Conservation (phyloP, 1,139 yeast species). For the Pichia sp. region DNA sequence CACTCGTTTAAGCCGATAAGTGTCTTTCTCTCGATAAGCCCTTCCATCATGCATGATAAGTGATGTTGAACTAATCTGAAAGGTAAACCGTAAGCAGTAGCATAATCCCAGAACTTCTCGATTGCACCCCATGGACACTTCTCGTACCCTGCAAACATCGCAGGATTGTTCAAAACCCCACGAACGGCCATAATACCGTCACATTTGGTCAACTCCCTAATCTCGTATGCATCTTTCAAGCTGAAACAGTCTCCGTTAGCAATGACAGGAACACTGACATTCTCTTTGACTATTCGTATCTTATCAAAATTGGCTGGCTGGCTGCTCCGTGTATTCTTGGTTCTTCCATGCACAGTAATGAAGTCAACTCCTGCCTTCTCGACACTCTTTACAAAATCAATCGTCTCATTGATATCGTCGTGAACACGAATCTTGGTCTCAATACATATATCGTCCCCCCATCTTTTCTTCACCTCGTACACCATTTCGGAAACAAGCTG, state of each 20-base stretch:
- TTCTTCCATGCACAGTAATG: constrained; percentile 91
- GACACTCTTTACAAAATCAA: constrained; percentile 64
- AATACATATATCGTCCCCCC: constrained; percentile 64
- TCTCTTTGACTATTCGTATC: constrained; percentile 58
- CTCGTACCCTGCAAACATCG: constrained; percentile 67
- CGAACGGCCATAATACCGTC: constrained; percentile 97
- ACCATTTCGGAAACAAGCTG: constrained; percentile 83
- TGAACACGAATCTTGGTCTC: constrained; percentile 94
- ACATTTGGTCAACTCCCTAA: constrained; percentile 63
- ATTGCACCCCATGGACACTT: constrained; percentile 88
- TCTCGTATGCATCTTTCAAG: constrained; percentile 55
- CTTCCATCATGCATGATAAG: constrained; percentile 76
- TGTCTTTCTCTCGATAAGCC: constrained; percentile 49
- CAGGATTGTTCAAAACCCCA: constrained; percentile 83
- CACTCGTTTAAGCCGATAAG: constrained; percentile 64
- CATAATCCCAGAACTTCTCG: constrained; percentile 76
- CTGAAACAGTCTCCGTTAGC: constrained; percentile 94
- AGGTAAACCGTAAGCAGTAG: constrained; percentile 78
- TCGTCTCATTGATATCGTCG: constrained; percentile 65
- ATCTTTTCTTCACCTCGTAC: constrained; percentile 67
- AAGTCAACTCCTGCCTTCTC: constrained; percentile 90
- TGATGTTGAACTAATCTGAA: constrained; percentile 84
- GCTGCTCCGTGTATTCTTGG: constrained; percentile 78
- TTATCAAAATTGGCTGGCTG: constrained; percentile 82
- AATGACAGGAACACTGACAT: constrained; percentile 71